These are phyloP conservation scores for Alternaria solani DNA, from an alignment of 2,329 filamentous ascomycete species.

Conservation along the genomic window DNA sequence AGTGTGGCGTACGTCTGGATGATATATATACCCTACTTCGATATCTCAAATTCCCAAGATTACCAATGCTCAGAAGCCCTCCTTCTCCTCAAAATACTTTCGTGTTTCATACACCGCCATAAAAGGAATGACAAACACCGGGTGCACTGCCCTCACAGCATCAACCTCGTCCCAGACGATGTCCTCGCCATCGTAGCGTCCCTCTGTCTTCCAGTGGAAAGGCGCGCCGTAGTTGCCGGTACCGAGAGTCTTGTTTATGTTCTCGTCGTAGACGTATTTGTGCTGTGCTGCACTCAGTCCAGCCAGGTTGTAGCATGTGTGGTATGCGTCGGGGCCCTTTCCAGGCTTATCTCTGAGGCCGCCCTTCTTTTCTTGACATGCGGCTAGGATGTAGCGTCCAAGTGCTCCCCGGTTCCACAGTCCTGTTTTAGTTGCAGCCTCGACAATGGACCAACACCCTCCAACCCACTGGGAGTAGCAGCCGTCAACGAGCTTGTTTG, in stretches of 20 bases:
- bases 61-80: conserved; percentile 44
- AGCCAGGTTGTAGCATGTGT: conserved; percentile 89
- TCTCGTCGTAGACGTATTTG: conserved; percentile 58
- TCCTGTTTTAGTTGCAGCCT: conserved; percentile 68
- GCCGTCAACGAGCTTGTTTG: conserved; percentile 97
- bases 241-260: conserved; percentile 41
- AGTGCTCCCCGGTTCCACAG: conserved; percentile 85
- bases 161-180: conserved; percentile 74
- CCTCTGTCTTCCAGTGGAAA: conserved; percentile 57
- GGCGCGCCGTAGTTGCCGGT: conserved; percentile 46
- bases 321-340: conserved; percentile 87
- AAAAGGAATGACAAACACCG: conserved; percentile 84
- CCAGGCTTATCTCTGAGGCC: conserved; percentile 93
- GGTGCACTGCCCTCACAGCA: conserved; percentile 75
- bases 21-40: background rate
- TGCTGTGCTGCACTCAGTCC: conserved; percentile 86
- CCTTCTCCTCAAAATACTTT: conserved; percentile 69
- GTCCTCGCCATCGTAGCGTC: conserved; percentile 59
- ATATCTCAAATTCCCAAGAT: background rate
- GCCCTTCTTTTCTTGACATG: conserved; percentile 81
- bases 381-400: conserved; percentile 87
- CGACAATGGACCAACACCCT: conserved; percentile 89
- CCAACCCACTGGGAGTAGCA: conserved; percentile 99
- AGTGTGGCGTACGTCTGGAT: background rate
- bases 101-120: conserved; percentile 70